Percentiles rank a stretch among this genome's conserved stretches.
phyloP scores from a whole-genome alignment of 129 eudicot species.

The Chrysanthemum lavandulifolium region DNA sequence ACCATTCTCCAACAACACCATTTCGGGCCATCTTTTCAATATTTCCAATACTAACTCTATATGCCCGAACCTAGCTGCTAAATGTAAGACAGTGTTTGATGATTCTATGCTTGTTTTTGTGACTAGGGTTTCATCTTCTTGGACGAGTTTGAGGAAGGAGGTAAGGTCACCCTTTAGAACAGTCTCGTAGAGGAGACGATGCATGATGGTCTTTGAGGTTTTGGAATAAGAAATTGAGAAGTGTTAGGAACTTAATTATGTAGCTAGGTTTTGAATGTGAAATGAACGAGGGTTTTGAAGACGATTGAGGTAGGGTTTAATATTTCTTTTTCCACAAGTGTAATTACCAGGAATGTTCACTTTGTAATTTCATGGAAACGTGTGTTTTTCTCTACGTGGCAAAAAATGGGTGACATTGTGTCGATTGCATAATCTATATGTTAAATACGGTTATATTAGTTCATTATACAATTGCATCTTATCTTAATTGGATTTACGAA shows the following conservation, averaged over 20 bases:
- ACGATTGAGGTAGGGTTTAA: conserved; percentile 12
- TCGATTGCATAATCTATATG: too few species aligned
- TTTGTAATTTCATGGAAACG: background rate
- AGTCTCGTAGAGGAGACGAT: conserved; percentile 35
- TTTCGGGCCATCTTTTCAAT: conserved; percentile 32
- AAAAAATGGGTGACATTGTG: too few species aligned
- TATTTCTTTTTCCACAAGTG: conserved; percentile 12
- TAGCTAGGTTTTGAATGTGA: background rate
- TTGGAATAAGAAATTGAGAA: background rate
- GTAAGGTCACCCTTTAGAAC: conserved; percentile 38
- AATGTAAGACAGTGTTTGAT: conserved; percentile 45
- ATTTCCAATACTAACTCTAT: conserved; percentile 36
- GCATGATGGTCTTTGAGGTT: conserved; percentile 30
- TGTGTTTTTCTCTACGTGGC: background rate
- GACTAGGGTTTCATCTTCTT: conserved; percentile 30
- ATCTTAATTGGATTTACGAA: too few species aligned
- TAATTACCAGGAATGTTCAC: conserved; percentile 20
- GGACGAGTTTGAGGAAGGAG: conserved; percentile 31
- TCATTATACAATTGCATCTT: too few species aligned
- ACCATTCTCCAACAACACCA: conserved; percentile 39
- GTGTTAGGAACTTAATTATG: background rate
- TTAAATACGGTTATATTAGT: too few species aligned
- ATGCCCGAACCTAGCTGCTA: conserved; percentile 61
- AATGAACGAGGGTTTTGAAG: conserved; percentile 9
- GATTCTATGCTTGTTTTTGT: conserved; percentile 23